Evolutionary conservation across 1,284 basidiomycete genomes (phyloP).

Genomic region (Boletellus deceptivus): DNA sequence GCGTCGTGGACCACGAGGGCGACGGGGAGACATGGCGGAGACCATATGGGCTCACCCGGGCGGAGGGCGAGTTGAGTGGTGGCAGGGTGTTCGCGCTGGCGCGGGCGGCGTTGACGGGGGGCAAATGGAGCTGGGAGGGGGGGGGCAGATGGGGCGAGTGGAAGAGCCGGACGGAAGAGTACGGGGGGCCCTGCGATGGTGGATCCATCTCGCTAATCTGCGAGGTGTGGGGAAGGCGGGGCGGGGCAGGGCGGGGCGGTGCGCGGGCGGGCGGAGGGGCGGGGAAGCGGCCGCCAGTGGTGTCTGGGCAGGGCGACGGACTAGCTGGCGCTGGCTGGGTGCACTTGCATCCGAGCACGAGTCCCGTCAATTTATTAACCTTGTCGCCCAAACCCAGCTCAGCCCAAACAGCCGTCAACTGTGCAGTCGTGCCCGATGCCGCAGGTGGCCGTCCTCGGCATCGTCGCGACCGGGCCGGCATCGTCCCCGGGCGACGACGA

Average conservation of each 20-base stretch:
- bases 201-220: conserved; percentile 15
- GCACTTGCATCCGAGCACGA: conserved; percentile 19
- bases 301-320: conserved; percentile 1
- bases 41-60: conserved; percentile 23
- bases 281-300: neutral
- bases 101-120: conserved; percentile 35
- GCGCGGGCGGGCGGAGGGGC: neutral
- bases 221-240: neutral
- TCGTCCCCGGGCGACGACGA: neutral
- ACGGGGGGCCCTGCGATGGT: conserved; percentile 23
- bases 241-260: conserved; percentile 6
- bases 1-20: conserved; percentile 20
- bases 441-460: conserved; percentile 6
- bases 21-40: conserved; percentile 30
- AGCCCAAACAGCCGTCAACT: conserved; percentile 30
- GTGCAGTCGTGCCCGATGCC: conserved; percentile 1
- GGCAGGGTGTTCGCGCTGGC: conserved; percentile 39
- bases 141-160: conserved; percentile 45
- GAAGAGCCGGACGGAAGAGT: conserved; percentile 29
- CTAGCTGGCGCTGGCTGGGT: conserved; percentile 3
- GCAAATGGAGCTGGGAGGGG: conserved; percentile 44
- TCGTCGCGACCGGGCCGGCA: conserved; percentile 2
- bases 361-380: conserved; percentile 23
- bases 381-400: conserved; percentile 20
- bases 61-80: conserved; percentile 31